Evolutionary conservation across 768 basidiomycete species (phyloP), one percentile per base, ranked within the genome.

Genomic region (Mrakia blollopis): DNA sequence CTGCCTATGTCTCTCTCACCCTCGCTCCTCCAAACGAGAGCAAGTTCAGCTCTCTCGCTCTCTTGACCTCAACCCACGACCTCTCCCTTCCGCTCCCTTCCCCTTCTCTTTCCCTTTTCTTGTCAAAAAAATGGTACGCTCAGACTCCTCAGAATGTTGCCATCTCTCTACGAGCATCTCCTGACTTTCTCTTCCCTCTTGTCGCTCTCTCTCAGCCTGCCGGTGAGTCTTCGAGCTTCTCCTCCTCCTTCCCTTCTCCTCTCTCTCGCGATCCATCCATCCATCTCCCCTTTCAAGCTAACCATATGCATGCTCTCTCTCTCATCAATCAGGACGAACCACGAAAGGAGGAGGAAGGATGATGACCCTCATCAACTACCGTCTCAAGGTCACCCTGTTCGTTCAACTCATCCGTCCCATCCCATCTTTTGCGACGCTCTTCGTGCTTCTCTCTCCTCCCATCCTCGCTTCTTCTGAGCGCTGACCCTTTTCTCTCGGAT

Each of bases 261-360:
- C 47, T n/a, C 18, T 50, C 60, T 37, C 47, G 25, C 60, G 28
- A 39, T 62, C 63, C 44, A 25, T 65, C 47, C 50, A 21, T 61
- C 54, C 21, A 52, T 25, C 61, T 23, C 52, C 28, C 50, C 57
- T 28, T 25, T 69, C 65, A 10, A 23, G 68, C 65, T 60, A 35
- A 50, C 30, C 14, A 10, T 14, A 1, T 47, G n/a, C n/a, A n/a
- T n/a, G n/a, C 21, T 41, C 52, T 32, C 60, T 0, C 41, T 23
- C 37, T 25, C 9, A 21, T 32, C n/a, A 0, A 0, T 35, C 57
- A 77, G 76, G 47, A 50, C 71, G 76, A 77, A 77, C 65, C 37
- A 77, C 94, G 78, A 97, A 97, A 63, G 95, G 96, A 87, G 94
- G 94, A 83, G 94, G 95, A 84, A 94, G 95, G 88, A 97, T 99